These are phyloP conservation scores for Alternaria arborescens DNA, from an alignment of 2,329 filamentous ascomycete genomes.

Conservation along the genomic window DNA sequence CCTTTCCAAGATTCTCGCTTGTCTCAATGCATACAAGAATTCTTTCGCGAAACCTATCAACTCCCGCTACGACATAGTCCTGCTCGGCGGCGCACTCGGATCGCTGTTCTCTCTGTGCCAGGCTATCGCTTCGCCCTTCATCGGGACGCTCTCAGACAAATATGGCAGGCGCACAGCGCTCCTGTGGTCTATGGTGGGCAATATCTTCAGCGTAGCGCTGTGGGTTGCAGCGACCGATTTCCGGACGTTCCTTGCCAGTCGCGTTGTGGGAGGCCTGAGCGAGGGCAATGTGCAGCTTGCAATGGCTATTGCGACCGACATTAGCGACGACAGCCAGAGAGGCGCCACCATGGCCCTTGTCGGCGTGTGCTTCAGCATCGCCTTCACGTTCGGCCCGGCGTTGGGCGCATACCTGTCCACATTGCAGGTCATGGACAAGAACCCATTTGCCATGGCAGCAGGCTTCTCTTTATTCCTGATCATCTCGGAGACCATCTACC, in stretches of 20 bases:
- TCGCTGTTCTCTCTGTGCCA: slow-evolving; percentile 94
- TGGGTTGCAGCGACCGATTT: slow-evolving; percentile 97
- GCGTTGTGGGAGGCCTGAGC: slow-evolving; percentile 89
- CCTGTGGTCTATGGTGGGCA: slow-evolving; percentile 89
- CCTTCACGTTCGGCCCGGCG: slow-evolving; percentile 95
- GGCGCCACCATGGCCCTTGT: slow-evolving; percentile 96
- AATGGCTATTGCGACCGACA: slow-evolving; percentile 94
- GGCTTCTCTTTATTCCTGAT: slow-evolving; percentile 87
- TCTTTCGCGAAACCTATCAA: slow-evolving; percentile 92
- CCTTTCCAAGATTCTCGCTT: slow-evolving; percentile 79
- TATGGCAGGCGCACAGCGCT: slow-evolving; percentile 88
- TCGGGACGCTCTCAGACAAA: slow-evolving; percentile 85
- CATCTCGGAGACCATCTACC: slow-evolving; percentile 84
- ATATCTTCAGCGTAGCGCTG: slow-evolving; percentile 89
- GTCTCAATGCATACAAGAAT: slow-evolving; percentile 93
- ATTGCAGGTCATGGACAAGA: slow-evolving; percentile 79
- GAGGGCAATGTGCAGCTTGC: slow-evolving; percentile 98
- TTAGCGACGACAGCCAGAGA: slow-evolving; percentile 83
- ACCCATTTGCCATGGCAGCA: slow-evolving; percentile 93
- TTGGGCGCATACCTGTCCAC: slow-evolving; percentile 86
- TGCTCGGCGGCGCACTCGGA: slow-evolving; percentile 90
- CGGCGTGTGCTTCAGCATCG: slow-evolving; percentile 94
- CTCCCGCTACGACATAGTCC: slow-evolving; percentile 94
- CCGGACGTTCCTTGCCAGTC: slow-evolving; percentile 91
- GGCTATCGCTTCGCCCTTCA: slow-evolving; percentile 89